Evolutionary conservation across 2,329 filamentous ascomycete species (phyloP).

Genomic region (Setomelanomma holmii): DNA sequence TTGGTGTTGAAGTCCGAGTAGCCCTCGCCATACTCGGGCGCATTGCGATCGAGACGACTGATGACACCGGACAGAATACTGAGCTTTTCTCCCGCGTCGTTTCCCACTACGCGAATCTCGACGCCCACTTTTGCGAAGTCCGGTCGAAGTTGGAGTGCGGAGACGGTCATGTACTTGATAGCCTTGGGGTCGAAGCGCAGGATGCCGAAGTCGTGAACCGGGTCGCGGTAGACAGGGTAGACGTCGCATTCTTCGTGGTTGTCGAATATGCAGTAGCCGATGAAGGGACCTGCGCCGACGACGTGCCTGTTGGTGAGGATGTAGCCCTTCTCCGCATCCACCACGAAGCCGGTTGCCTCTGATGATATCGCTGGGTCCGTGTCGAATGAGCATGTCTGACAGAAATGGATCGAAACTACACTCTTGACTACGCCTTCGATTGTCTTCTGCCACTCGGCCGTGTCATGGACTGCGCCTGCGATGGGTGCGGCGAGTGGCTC

Average conservation of each 20-base stretch:
- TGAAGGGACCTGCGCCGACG: conserved; percentile 93
- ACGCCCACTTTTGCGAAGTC: conserved; percentile 87
- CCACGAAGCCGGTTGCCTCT: conserved; percentile 96
- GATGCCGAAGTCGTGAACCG: conserved; percentile 98
- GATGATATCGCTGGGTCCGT: conserved; percentile 94
- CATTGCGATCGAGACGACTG: conserved; percentile 92
- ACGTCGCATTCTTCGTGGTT: conserved; percentile 98
- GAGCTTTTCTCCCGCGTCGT: conserved; percentile 97
- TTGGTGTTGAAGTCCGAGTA: conserved; percentile 97
- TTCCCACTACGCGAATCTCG: conserved; percentile 96
- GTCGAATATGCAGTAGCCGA: conserved; percentile 98
- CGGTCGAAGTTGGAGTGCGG: conserved; percentile 79
- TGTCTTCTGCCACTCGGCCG: conserved; percentile 91
- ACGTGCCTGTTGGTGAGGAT: conserved; percentile 74
- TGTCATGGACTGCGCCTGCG: conserved; percentile 63
- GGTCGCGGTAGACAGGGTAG: conserved; percentile 95
- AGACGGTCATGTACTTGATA: conserved; percentile 96
- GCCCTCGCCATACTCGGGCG: conserved; percentile 91
- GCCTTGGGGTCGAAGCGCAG: conserved; percentile 93
- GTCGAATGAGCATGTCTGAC: conserved; percentile 96
- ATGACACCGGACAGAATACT: conserved; percentile 98
- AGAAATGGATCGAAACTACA: conserved; percentile 98
- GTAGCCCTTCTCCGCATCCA: conserved; percentile 87
- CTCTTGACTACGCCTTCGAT: conserved; percentile 94
- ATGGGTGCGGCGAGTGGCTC: conserved; percentile 44